Conservation (phyloP, 495 filamentous ascomycete genomes). For the Daldinia loculata region DNA sequence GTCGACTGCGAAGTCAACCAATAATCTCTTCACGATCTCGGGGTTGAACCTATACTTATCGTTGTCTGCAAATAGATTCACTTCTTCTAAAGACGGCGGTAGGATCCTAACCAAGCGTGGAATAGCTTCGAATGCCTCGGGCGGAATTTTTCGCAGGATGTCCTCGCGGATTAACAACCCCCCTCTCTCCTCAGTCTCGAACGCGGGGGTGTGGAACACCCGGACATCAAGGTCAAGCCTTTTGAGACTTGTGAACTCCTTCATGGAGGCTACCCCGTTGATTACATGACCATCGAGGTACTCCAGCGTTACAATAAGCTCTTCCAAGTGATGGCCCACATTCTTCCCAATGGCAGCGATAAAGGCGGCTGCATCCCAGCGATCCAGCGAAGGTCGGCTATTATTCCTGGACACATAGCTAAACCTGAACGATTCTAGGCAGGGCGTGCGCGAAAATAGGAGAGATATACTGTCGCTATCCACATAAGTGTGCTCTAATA, state of each 20-base stretch:
- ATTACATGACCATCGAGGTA: not conserved
- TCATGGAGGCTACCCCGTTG: constrained; percentile 1
- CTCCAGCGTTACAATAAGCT: not conserved
- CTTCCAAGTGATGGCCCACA: not conserved
- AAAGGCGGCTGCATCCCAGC: not conserved
- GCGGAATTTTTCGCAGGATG: not conserved
- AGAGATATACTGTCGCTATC: not conserved
- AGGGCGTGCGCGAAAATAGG: constrained; percentile 4
- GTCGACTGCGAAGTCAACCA: not conserved
- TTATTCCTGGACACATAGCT: not conserved
- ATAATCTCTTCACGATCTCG: constrained; percentile 1
- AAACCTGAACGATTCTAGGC: not conserved
- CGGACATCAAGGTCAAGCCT: not conserved
- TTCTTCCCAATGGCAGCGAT: not conserved
- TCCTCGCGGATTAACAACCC: not conserved
- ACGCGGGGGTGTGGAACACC: not conserved
- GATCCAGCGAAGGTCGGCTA: not conserved
- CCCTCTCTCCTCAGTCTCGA: not conserved
- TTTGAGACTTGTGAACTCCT: constrained; percentile 5
- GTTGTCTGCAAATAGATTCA: not conserved
- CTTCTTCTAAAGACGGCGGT: constrained; percentile 3
- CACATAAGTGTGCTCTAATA: not conserved
- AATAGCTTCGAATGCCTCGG: not conserved
- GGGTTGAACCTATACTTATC: not conserved
- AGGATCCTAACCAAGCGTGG: not conserved